Evolutionary conservation across 176 grass and related monocot genomes (phyloP).

Genomic region (Lolium perenne): DNA sequence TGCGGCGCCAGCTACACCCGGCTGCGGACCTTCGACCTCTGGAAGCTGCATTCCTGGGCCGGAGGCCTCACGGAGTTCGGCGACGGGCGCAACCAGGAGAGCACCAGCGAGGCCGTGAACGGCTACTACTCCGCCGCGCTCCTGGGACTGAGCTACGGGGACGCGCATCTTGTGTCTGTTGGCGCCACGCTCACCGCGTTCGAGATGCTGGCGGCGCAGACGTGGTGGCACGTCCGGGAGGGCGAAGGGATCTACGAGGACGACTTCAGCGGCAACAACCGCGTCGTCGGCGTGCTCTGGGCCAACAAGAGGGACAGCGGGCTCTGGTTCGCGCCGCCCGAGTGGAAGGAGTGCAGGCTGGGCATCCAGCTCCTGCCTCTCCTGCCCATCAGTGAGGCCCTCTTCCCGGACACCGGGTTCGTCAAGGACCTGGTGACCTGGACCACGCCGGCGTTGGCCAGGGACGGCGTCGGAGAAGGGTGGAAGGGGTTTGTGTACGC

Average conservation of each 20-base stretch:
- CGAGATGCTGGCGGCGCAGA: constrained; percentile 80
- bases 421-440: constrained; percentile 75
- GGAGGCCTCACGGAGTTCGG: constrained; percentile 85
- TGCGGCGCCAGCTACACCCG: constrained; percentile 56
- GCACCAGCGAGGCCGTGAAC: constrained; percentile 89
- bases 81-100: constrained; percentile 95
- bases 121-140: constrained; percentile 83
- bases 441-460: constrained; percentile 60
- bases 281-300: constrained; percentile 76
- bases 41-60: constrained; percentile 97
- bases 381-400: constrained; percentile 73
- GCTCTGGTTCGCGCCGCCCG: constrained; percentile 86
- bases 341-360: constrained; percentile 81
- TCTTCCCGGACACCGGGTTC: constrained; percentile 70
- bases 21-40: constrained; percentile 79
- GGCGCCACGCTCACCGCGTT: constrained; percentile 71
- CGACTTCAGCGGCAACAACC: constrained; percentile 70
- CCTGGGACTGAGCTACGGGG: constrained; percentile 82
- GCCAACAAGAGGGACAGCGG: constrained; percentile 94
- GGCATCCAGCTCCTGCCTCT: constrained; percentile 85
- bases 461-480: constrained; percentile 83
- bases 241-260: constrained; percentile 73
- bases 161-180: constrained; percentile 62
- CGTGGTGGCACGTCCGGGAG: constrained; percentile 88
- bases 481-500: constrained; percentile 98